phyloP scores from a whole-genome alignment of 768 basidiomycete species.

The Podaxis sp. region DNA sequence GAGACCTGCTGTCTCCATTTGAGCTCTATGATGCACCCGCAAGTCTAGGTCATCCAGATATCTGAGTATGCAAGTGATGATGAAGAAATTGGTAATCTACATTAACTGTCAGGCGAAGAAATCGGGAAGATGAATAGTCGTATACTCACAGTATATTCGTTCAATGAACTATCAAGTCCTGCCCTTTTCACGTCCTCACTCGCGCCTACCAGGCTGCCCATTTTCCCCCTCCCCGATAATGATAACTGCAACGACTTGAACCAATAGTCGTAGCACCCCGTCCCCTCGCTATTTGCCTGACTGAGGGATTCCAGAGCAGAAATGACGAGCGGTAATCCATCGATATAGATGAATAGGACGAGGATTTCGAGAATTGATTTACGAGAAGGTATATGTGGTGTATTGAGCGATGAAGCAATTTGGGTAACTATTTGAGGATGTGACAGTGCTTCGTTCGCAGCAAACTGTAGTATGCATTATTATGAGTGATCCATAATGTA shows the following conservation, averaged over 20 bases:
- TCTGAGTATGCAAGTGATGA: constrained; percentile 68
- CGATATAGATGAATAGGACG: constrained; percentile 66
- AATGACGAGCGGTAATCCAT: constrained; percentile 64
- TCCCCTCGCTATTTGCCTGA: constrained; percentile 57
- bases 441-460: constrained; percentile 70
- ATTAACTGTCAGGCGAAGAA: constrained; percentile 10
- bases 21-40: constrained; percentile 81
- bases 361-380: constrained; percentile 80
- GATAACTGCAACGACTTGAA: constrained; percentile 77
- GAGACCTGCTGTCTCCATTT: constrained; percentile 89
- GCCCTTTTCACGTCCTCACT: constrained; percentile 83
- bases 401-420: constrained; percentile 80
- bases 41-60: constrained; percentile 77
- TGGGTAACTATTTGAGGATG: constrained; percentile 75
- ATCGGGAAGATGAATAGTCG: not conserved
- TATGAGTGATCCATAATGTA: not conserved
- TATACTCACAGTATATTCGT: constrained; percentile 80
- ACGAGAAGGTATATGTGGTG: constrained; percentile 76
- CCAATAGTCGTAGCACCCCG: constrained; percentile 82
- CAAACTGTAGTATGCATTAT: constrained; percentile 42
- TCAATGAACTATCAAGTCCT: constrained; percentile 65
- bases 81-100: constrained; percentile 70
- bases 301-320: constrained; percentile 76
- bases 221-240: constrained; percentile 83
- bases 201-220: constrained; percentile 95